These are phyloP conservation scores for Colletotrichum scovillei DNA, from an alignment of 2,329 filamentous ascomycete species.

Conservation along the genomic window DNA sequence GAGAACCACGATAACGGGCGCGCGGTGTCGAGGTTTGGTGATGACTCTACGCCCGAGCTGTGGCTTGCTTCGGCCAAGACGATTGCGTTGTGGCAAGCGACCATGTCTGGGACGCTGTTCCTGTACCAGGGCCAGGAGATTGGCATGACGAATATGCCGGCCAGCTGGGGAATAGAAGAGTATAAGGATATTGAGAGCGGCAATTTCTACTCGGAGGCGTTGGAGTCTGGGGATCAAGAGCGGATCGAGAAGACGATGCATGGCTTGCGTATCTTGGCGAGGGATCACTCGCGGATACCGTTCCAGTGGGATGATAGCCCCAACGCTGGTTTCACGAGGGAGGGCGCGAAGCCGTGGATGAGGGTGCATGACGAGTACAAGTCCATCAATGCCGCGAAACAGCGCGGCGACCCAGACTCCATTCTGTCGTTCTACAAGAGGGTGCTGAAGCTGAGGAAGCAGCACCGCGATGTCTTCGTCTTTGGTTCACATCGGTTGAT, in stretches of 20 bases:
- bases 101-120: conserved; percentile 65
- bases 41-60: conserved; percentile 54
- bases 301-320: conserved; percentile 72
- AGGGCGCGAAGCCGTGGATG: conserved; percentile 71
- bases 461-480: conserved; percentile 69
- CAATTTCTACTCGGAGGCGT: conserved; percentile 62
- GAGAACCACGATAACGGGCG: conserved; percentile 75
- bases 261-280: conserved; percentile 66
- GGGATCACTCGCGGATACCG: conserved; percentile 73
- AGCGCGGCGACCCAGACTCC: conserved; percentile 56
- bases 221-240: conserved; percentile 47
- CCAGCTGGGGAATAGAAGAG: conserved; percentile 61
- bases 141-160: conserved; percentile 68
- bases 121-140: conserved; percentile 72
- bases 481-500: conserved; percentile 69
- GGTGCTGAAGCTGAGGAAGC: conserved; percentile 62
- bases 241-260: conserved; percentile 58
- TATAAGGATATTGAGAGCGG: conserved; percentile 65
- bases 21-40: conserved; percentile 65
- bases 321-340: conserved; percentile 70
- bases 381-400: conserved; percentile 65
- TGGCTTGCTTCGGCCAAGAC: conserved; percentile 62
- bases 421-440: conserved; percentile 71
- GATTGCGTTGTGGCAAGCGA: conserved; percentile 60
- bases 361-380: conserved; percentile 69